Evolutionary conservation across 768 basidiomycete genomes (phyloP), one percentile per base, ranked within the genome.

Genomic region (Boletus huronensis): DNA sequence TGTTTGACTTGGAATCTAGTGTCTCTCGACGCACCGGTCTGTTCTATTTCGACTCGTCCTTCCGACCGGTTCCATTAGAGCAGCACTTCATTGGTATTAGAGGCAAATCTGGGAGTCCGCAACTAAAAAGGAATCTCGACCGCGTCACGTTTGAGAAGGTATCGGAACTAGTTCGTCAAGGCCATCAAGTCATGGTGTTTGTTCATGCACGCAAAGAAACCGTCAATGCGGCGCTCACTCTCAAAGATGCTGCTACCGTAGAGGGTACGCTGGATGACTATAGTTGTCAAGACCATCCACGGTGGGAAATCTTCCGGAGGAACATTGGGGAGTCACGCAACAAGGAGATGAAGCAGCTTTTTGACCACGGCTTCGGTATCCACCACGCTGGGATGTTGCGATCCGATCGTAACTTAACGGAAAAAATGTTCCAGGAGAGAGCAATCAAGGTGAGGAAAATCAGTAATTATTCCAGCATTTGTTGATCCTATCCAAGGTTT

Each of bases 131-230:
- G 64, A 96, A 95, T 62, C 78, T 98, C 48, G 97, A 99, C 70
- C 75, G 76, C 25, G 92, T 93, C 25, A 86, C 90, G 1, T 98
- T 88, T 62, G 80, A 95, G 62, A 98, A 96, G 73, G 93, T 98
- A 19, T 81, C 87, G 3, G 88, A 90, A 32, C 77, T 98, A 6
- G 90, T 98, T 28, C 78, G 74, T n/a, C 82, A 85, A 61, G 97
- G 95, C 3, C 97, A 99, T 73, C 97, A 98, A 70, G 93, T 97
- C 56, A 98, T 99, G 95, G 95, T 99, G 0, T 99, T 99, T 64
- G 97, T 99, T 9, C 97, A 99, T 70, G 93, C 97, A 14, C 82
- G 97, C 29, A 98, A 97, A 74, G 97, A 98, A 66, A 99, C 97
- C 0, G 97, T 98, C 49, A 97, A 96, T 67, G 83, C 90, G 1